A percentile compares a stretch with the other conserved stretches of the same genome.
Conservation (phyloP, 2,329 filamentous ascomycete species). For the Xylariaceae sp. region DNA sequence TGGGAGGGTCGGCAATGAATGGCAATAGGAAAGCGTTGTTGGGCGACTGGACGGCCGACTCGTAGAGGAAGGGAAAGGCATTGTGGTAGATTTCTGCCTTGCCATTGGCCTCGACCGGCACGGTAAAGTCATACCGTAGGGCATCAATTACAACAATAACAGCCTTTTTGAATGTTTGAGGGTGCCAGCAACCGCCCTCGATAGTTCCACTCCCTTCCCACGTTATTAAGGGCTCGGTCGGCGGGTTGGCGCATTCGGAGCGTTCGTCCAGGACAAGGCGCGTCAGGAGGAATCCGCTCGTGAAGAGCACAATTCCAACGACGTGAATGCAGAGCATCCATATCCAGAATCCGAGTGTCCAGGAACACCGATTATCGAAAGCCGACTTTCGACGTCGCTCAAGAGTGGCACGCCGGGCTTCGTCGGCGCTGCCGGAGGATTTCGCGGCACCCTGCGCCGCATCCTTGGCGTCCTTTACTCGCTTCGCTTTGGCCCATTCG, state of each 20-base stretch:
- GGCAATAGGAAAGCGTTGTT: constrained; percentile 83
- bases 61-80: constrained; percentile 79
- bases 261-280: constrained; percentile 73
- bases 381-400: constrained; percentile 44
- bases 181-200: constrained; percentile 85
- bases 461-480: constrained; percentile 42
- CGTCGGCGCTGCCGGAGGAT: constrained; percentile 34
- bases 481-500: constrained; percentile 50
- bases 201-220: constrained; percentile 41
- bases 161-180: constrained; percentile 86
- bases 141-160: constrained; percentile 90
- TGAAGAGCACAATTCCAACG: constrained; percentile 84
- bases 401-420: constrained; percentile 43
- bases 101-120: constrained; percentile 60
- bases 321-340: constrained; percentile 70
- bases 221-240: constrained; percentile 49
- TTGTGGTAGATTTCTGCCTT: constrained; percentile 70
- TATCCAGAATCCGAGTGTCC: constrained; percentile 62
- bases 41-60: constrained; percentile 68
- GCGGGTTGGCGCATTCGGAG: constrained; percentile 64
- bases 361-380: constrained; percentile 51
- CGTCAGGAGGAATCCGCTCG: constrained; percentile 88
- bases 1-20: constrained; percentile 96
- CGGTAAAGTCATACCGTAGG: constrained; percentile 91
- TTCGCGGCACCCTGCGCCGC: constrained; percentile 32